A percentile compares a stretch with the other conserved stretches of the same genome.
phyloP scores from a whole-genome alignment of 768 basidiomycete species.

The Galerina marginata region DNA sequence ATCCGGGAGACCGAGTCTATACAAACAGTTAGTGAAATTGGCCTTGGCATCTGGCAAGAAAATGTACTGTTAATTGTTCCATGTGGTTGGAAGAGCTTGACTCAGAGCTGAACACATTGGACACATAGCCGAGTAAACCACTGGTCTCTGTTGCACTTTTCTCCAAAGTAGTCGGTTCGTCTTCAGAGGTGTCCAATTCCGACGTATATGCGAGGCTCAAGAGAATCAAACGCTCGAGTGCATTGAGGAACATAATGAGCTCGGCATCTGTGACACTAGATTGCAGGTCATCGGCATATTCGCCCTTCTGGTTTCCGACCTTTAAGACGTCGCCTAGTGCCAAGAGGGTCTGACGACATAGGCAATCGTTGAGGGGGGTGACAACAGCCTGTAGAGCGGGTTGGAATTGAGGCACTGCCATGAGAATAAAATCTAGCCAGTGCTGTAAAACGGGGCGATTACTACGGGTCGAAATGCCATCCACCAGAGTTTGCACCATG shows the following conservation, averaged over 20 bases:
- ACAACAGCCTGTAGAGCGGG: constrained; percentile 70
- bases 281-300: constrained; percentile 45
- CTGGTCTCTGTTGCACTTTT: constrained; percentile 57
- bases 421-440: constrained; percentile 95
- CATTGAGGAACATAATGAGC: constrained; percentile 82
- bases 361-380: constrained; percentile 76
- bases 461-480: constrained; percentile 70
- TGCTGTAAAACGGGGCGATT: constrained; percentile 90
- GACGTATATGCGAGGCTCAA: constrained; percentile 68
- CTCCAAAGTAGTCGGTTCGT: constrained; percentile 59
- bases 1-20: constrained; percentile 76
- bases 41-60: not conserved
- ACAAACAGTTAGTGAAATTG: not conserved
- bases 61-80: constrained; percentile 63
- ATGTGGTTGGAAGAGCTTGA: constrained; percentile 47
- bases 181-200: constrained; percentile 56
- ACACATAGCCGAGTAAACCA: constrained; percentile 88
- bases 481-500: constrained; percentile 77
- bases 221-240: constrained; percentile 80
- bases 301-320: constrained; percentile 41
- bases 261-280: constrained; percentile 77
- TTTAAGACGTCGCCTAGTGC: constrained; percentile 60
- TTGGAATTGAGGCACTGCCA: constrained; percentile 88
- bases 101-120: constrained; percentile 89
- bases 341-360: constrained; percentile 71